A percentile compares a stretch with the other conserved stretches of the same genome.
Evolutionary conservation across 805 yeast genomes (phyloP).

Genomic region (Pichia insulana): DNA sequence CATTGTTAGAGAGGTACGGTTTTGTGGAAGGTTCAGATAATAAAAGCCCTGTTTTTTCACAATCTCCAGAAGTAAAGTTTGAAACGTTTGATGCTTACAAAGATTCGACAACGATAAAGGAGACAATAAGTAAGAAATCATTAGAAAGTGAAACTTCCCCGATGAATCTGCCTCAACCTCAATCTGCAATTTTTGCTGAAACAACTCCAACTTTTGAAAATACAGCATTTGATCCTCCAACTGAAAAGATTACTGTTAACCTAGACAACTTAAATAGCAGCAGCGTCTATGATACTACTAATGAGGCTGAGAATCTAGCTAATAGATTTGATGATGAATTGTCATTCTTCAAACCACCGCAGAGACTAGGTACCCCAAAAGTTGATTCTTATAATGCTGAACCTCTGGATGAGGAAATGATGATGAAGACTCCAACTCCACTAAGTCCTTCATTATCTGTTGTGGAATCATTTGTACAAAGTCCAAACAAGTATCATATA

Average conservation of each 20-base stretch:
- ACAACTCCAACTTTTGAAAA: constrained; percentile 5
- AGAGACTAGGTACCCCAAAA: neutral
- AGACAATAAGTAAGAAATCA: constrained; percentile 5
- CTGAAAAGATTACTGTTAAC: neutral
- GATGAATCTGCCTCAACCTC: constrained; percentile 9
- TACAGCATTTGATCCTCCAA: constrained; percentile 2
- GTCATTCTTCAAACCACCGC: constrained; percentile 2
- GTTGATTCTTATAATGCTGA: neutral
- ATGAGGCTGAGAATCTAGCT: neutral
- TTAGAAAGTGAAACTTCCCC: constrained; percentile 5
- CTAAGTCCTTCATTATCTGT: constrained; percentile 6
- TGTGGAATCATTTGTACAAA: constrained; percentile 10
- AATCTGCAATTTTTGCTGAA: constrained; percentile 9
- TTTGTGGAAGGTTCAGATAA: constrained; percentile 11
- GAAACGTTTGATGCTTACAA: neutral
- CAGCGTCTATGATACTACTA: constrained; percentile 5
- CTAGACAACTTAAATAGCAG: neutral
- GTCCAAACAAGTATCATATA: constrained; percentile 25
- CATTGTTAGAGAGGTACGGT: constrained; percentile 19
- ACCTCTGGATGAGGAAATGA: neutral
- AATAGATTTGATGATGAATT: neutral
- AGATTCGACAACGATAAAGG: constrained; percentile 2
- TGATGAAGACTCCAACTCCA: constrained; percentile 10
- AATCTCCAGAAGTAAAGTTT: constrained; percentile 1
- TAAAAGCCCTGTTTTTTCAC: constrained; percentile 8